Percentiles rank a stretch among this genome's conserved stretches.
phyloP scores from a whole-genome alignment of 306 rosid genomes.

The Citrullus colocynthis region DNA sequence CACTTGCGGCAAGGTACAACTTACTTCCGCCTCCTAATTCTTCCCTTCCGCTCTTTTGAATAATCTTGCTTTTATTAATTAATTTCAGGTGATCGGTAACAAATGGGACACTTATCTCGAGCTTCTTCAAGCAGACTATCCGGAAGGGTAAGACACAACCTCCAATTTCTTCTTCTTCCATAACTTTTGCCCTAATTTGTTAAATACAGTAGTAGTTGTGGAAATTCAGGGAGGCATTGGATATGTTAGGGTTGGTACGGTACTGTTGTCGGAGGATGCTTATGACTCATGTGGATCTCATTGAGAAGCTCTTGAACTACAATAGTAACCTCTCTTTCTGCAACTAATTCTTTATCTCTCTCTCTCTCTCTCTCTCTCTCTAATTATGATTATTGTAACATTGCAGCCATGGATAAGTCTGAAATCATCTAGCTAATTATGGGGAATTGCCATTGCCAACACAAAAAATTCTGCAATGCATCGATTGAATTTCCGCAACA shows the following conservation, averaged over 20 bases:
- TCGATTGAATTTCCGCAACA: too few species aligned
- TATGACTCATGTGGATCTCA: constrained; percentile 93
- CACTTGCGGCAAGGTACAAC: constrained; percentile 3
- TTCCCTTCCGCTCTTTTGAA: neutral
- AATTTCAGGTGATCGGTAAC: neutral
- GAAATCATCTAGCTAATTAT: constrained; percentile 20
- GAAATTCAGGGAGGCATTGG: neutral
- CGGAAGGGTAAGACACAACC: neutral
- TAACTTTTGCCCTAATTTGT: too few species aligned
- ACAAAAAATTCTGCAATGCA: neutral
- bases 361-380: neutral
- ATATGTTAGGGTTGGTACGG: constrained; percentile 46
- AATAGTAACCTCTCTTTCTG: constrained; percentile 25
- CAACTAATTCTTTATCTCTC: neutral
- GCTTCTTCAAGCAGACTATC: neutral
- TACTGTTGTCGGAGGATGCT: constrained; percentile 92
- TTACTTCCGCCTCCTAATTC: neutral
- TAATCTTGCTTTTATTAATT: too few species aligned
- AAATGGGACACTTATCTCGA: neutral
- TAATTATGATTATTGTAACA: neutral
- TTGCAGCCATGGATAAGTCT: constrained; percentile 58
- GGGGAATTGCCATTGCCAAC: neutral
- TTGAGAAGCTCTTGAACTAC: constrained; percentile 90
- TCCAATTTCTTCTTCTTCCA: too few species aligned
- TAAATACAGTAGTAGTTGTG: too few species aligned